These are phyloP conservation scores for Aspergillus brasiliensis DNA, from an alignment of 2,329 filamentous ascomycete genomes.

Conservation along the genomic window DNA sequence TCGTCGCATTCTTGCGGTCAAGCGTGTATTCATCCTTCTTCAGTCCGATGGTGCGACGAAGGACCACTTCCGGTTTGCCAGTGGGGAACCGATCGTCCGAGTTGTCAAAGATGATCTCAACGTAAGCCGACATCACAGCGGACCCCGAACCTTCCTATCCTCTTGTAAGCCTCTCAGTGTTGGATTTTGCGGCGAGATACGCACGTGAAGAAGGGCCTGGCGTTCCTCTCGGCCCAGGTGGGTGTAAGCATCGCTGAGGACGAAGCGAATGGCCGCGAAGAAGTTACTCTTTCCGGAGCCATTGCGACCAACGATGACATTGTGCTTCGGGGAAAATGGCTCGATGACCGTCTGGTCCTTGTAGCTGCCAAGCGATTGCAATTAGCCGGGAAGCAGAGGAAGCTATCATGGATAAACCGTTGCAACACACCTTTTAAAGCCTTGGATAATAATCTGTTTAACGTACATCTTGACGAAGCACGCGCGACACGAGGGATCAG, in stretches of 20 bases:
- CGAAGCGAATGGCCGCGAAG: conserved; percentile 98
- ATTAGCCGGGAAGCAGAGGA: conserved; percentile 19
- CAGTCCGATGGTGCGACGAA: conserved; percentile 90
- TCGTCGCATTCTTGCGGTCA: conserved; percentile 94
- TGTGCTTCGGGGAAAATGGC: conserved; percentile 94
- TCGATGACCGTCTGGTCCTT: conserved; percentile 99
- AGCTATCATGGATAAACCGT: neutral
- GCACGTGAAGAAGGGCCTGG: conserved; percentile 83
- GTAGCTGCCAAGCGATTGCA: conserved; percentile 64
- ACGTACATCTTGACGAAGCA: conserved; percentile 74
- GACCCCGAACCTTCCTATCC: conserved; percentile 85
- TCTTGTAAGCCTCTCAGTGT: conserved; percentile 29
- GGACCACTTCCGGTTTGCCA: conserved; percentile 82
- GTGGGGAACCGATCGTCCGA: conserved; percentile 93
- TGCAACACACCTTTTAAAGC: conserved; percentile 88
- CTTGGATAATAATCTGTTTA: conserved; percentile 99
- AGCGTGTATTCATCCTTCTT: conserved; percentile 99
- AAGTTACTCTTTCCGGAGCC: conserved; percentile 99
- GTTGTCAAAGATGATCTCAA: conserved; percentile 99
- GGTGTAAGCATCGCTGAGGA: conserved; percentile 95
- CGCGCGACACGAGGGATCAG: conserved; percentile 31
- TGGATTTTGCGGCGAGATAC: conserved; percentile 17
- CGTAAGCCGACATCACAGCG: conserved; percentile 98
- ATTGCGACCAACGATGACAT: conserved; percentile 98
- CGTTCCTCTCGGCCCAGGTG: conserved; percentile 95